Percentiles rank a stretch among this genome's conserved stretches.
phyloP scores from a whole-genome alignment of 352 stramenopile species.

The Globisporangium okanoganense region DNA sequence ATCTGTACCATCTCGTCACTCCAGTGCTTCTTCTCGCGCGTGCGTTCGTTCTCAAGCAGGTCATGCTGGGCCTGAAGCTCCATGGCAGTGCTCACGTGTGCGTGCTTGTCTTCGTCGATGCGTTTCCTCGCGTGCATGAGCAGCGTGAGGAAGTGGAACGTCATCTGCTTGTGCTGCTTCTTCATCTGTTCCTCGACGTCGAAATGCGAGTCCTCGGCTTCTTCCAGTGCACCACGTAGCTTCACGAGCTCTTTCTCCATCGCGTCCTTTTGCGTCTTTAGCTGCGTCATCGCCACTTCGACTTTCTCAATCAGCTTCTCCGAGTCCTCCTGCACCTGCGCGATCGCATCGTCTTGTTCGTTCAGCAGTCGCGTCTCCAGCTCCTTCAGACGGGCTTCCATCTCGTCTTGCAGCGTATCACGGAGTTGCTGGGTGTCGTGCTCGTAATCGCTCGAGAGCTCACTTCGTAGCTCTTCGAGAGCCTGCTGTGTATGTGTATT shows the following conservation, averaged over 20 bases:
- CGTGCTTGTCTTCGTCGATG: conserved; percentile 18
- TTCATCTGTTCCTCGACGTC: conserved; percentile 58
- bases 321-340: conserved; percentile 75
- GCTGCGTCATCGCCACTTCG: conserved; percentile 57
- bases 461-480: conserved; percentile 16
- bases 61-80: conserved; percentile 14
- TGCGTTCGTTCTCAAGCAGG: conserved; percentile 15
- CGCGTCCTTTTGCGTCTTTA: conserved; percentile 73
- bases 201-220: conserved; percentile 72
- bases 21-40: conserved; percentile 30
- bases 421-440: conserved; percentile 27
- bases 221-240: conserved; percentile 54
- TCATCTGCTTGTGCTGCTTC: conserved; percentile 48
- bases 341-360: conserved; percentile 72
- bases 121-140: conserved; percentile 38
- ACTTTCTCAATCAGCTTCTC: conserved; percentile 78
- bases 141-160: conserved; percentile 46
- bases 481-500: conserved; percentile 15
- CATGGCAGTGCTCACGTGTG: background rate
- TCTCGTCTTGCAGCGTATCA: conserved; percentile 22
- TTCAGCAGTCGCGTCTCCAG: conserved; percentile 40
- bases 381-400: conserved; percentile 35
- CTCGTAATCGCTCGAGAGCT: conserved; percentile 21
- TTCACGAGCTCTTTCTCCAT: conserved; percentile 50
- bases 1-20: conserved; percentile 25